phyloP scores from a whole-genome alignment of 805 yeast genomes.

The Yarrowia bubula region DNA sequence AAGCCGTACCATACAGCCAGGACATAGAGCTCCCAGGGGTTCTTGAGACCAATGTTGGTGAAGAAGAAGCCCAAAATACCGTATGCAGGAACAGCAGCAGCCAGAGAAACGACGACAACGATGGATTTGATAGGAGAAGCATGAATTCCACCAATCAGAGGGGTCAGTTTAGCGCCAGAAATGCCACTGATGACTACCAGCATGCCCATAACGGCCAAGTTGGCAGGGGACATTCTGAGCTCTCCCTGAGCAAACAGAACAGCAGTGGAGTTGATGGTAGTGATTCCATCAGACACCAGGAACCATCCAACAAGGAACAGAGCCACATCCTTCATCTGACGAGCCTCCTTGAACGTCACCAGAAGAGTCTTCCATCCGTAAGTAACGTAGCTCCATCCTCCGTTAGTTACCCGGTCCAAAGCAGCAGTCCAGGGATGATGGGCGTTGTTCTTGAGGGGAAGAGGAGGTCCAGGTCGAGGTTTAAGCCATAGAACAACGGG shows the following conservation, averaged over 20 bases:
- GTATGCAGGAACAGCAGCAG: slow-evolving; percentile 66
- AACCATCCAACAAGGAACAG: slow-evolving; percentile 73
- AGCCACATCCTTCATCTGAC: slow-evolving; percentile 61
- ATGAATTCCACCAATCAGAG: slow-evolving; percentile 39
- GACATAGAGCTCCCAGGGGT: slow-evolving; percentile 64
- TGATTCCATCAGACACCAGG: slow-evolving; percentile 67
- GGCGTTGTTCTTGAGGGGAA: slow-evolving; percentile 32
- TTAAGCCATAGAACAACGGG: slow-evolving; percentile 55
- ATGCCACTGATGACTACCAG: slow-evolving; percentile 67
- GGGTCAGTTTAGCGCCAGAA: slow-evolving; percentile 59
- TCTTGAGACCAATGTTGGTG: slow-evolving; percentile 54
- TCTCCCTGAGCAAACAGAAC: slow-evolving; percentile 72
- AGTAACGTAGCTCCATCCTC: slow-evolving; percentile 40
- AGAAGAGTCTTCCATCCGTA: slow-evolving; percentile 64
- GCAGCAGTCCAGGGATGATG: slow-evolving; percentile 26
- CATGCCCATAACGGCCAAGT: slow-evolving; percentile 62
- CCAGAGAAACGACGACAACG: slow-evolving; percentile 55
- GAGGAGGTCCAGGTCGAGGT: slow-evolving; percentile 45
- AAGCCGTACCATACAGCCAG: slow-evolving; percentile 75
- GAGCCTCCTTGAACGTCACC: slow-evolving; percentile 58
- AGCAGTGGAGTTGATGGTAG: slow-evolving; percentile 79
- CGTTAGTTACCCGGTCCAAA: slow-evolving; percentile 20
- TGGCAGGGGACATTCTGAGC: slow-evolving; percentile 63
- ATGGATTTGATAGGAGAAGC: slow-evolving; percentile 48
- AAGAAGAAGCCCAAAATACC: slow-evolving; percentile 67